Conservation (phyloP, 1,139 yeast genomes). For the Pichia sp. region DNA sequence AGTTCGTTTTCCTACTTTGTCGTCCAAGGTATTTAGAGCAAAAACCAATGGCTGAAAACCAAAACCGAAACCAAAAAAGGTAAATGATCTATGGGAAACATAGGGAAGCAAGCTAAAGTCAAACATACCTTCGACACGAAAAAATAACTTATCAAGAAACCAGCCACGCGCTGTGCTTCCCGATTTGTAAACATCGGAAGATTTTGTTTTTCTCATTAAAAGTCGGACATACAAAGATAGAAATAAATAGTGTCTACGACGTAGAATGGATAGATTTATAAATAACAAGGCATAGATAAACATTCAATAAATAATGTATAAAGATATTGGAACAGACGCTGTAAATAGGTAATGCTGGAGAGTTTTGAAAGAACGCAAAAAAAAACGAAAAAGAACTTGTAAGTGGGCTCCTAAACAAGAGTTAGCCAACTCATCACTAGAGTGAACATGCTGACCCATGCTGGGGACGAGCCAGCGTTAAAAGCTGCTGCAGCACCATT, state of each 20-base stretch:
- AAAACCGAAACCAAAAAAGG: no score
- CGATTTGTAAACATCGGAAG: neutral
- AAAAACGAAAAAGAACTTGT: neutral
- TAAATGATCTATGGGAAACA: neutral
- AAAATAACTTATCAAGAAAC: neutral
- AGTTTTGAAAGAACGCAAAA: neutral
- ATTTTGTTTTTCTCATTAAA: no score
- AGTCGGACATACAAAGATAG: no score
- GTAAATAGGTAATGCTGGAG: neutral
- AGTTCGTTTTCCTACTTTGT: neutral
- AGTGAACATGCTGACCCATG: conserved; percentile 3
- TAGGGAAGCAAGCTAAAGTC: neutral
- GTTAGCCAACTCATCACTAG: conserved; percentile 5
- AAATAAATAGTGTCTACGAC: no score
- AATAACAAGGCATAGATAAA: neutral
- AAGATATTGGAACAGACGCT: neutral
- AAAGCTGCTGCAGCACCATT: conserved; percentile 7
- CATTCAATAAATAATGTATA: neutral
- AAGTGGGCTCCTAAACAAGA: neutral
- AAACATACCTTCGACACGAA: neutral
- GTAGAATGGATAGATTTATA: neutral
- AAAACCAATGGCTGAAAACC: no score
- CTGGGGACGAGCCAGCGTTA: neutral
- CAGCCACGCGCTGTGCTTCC: conserved; percentile 8
- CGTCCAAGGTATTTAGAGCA: no score